A percentile compares a stretch with the other conserved stretches of the same genome.
phyloP scores from a whole-genome alignment of 2,329 filamentous ascomycete species.

The Cytospora schulzeri region DNA sequence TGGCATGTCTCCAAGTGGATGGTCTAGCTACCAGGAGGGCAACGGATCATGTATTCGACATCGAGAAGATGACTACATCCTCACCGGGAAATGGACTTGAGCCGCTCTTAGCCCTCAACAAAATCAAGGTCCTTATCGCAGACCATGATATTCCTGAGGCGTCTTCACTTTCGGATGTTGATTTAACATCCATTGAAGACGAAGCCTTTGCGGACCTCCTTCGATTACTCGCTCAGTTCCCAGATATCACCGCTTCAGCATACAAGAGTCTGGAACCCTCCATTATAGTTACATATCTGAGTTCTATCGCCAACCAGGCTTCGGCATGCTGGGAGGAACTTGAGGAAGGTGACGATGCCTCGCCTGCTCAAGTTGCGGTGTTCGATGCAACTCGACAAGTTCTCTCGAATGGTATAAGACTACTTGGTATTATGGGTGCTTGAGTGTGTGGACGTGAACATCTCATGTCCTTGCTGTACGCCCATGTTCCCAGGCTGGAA shows the following conservation, averaged over 20 bases:
- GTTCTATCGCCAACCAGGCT: conserved; percentile 26
- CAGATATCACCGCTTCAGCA: conserved; percentile 64
- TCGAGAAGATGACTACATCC: conserved; percentile 72
- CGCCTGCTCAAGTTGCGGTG: conserved; percentile 56
- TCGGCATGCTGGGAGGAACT: conserved; percentile 47
- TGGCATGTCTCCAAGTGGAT: conserved; percentile 72
- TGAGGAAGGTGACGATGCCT: conserved; percentile 51
- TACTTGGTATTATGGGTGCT: conserved; percentile 48
- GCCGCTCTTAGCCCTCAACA: conserved; percentile 70
- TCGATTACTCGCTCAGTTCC: conserved; percentile 64
- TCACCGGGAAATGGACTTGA: conserved; percentile 75
- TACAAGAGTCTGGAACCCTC: conserved; percentile 70
- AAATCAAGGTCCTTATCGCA: conserved; percentile 44
- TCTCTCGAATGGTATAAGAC: conserved; percentile 64
- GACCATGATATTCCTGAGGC: conserved; percentile 18
- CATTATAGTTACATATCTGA: conserved; percentile 57
- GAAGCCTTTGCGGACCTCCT: conserved; percentile 60
- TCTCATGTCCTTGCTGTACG: background rate
- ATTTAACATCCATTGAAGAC: conserved; percentile 32
- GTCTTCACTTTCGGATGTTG: conserved; percentile 20
- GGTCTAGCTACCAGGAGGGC: conserved; percentile 66
- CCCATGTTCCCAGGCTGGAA: background rate
- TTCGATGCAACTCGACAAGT: conserved; percentile 64
- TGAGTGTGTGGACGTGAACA: background rate
- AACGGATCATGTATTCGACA: conserved; percentile 63